phyloP scores from a whole-genome alignment of 805 yeast genomes.

The Metschnikowia noctiluminum region DNA sequence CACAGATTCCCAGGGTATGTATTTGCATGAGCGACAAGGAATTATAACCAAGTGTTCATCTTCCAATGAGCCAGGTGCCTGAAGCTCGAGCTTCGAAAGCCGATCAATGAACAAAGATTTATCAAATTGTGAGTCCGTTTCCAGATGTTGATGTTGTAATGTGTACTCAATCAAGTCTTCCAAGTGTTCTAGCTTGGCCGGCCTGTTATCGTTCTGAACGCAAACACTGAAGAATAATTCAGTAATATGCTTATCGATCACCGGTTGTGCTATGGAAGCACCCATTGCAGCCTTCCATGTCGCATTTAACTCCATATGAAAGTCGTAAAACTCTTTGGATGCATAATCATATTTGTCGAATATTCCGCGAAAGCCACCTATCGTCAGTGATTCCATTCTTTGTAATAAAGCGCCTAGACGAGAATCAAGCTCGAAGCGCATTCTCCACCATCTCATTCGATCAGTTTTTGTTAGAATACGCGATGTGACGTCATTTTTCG shows the following conservation, averaged over 20 bases:
- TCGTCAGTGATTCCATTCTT: constrained; percentile 62
- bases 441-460: constrained; percentile 75
- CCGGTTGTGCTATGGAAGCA: constrained; percentile 12
- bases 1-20: constrained; percentile 89
- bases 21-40: constrained; percentile 61
- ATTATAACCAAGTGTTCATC: constrained; percentile 63
- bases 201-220: neutral
- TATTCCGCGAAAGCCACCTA: constrained; percentile 72
- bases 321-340: constrained; percentile 15
- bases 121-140: neutral
- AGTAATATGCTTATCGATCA: constrained; percentile 17
- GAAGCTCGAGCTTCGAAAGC: neutral
- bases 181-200: constrained; percentile 4
- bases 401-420: constrained; percentile 51
- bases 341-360: constrained; percentile 41
- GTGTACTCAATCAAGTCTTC: constrained; percentile 10
- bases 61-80: neutral
- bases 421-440: constrained; percentile 59
- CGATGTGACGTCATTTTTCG: constrained; percentile 51
- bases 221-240: constrained; percentile 20
- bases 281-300: constrained; percentile 10
- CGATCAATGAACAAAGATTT: neutral
- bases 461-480: constrained; percentile 54
- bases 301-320: constrained; percentile 18
- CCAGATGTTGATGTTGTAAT: neutral